Conservation (phyloP, 1,284 basidiomycete species). For the Marasmius sp. region DNA sequence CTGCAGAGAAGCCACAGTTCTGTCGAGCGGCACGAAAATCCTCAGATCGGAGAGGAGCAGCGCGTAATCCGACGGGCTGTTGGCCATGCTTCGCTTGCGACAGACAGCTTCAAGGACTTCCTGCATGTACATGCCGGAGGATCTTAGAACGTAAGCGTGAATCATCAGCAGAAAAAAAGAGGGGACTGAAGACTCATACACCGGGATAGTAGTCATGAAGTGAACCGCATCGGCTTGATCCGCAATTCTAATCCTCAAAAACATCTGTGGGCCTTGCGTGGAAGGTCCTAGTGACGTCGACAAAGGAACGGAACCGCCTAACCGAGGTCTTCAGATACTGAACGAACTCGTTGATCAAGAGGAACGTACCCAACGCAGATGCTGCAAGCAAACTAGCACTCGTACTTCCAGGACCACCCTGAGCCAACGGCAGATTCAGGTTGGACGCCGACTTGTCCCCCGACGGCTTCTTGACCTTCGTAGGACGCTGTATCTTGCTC, state of each 20-base stretch:
- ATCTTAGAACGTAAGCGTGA: slow-evolving; percentile 41
- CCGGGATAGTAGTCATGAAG: slow-evolving; percentile 84
- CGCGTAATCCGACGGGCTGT: slow-evolving; percentile 82
- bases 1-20: slow-evolving; percentile 92
- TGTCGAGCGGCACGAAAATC: slow-evolving; percentile 89
- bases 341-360: slow-evolving; percentile 23
- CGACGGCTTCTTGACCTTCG: slow-evolving; percentile 58
- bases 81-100: slow-evolving; percentile 67
- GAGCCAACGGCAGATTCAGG: neutral
- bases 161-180: neutral
- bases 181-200: slow-evolving; percentile 51
- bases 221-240: slow-evolving; percentile 79
- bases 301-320: slow-evolving; percentile 44
- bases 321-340: slow-evolving; percentile 29
- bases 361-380: slow-evolving; percentile 27
- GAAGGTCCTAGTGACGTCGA: slow-evolving; percentile 67
- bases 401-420: neutral
- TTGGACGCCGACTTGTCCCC: slow-evolving; percentile 15
- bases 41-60: slow-evolving; percentile 77
- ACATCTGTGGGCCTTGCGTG: slow-evolving; percentile 76
- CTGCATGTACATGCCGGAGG: slow-evolving; percentile 95
- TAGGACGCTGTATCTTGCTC: slow-evolving; percentile 73
- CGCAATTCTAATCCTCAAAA: slow-evolving; percentile 77
- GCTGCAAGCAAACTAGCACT: slow-evolving; percentile 18
- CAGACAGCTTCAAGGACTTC: slow-evolving; percentile 91